Evolutionary conservation across 2,329 filamentous ascomycete genomes (phyloP).

Genomic region (Penicillium sp.): DNA sequence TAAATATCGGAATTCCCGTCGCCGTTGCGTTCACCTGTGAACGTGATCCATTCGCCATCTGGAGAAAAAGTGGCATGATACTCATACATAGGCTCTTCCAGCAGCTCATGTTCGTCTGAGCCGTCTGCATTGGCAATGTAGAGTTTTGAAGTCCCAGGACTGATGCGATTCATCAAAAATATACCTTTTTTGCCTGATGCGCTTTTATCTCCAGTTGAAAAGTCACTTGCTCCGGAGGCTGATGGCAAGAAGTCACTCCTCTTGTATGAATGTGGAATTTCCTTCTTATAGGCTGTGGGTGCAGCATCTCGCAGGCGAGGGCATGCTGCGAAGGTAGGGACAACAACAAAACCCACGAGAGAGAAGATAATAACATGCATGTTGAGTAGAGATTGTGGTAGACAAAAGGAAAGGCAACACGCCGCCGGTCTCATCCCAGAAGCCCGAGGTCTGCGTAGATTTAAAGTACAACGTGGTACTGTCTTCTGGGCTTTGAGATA

Average conservation of each 20-base stretch:
- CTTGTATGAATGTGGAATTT: neutral
- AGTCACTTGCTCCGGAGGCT: no score
- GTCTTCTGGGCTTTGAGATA: neutral
- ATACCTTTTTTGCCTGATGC: slow-evolving; percentile 20
- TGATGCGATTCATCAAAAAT: slow-evolving; percentile 41
- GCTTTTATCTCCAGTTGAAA: neutral
- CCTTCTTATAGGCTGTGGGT: neutral
- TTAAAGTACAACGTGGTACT: neutral
- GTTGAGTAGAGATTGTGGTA: neutral
- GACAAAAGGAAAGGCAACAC: neutral
- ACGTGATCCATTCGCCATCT: slow-evolving; percentile 43
- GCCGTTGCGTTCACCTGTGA: slow-evolving; percentile 43
- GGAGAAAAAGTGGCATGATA: slow-evolving; percentile 44
- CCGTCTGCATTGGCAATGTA: slow-evolving; percentile 44
- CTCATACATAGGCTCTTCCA: slow-evolving; percentile 37
- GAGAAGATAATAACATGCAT: neutral
- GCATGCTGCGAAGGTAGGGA: neutral
- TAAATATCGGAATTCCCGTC: slow-evolving; percentile 48
- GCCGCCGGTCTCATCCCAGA: no score
- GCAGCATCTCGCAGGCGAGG: neutral
- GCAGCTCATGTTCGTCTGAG: slow-evolving; percentile 37
- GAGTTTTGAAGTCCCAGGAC: slow-evolving; percentile 25
- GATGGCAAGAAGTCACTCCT: neutral
- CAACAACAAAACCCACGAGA: neutral
- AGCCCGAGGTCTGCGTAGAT: neutral